Percentiles rank a stretch among this genome's conserved stretches.
Conservation (phyloP, 2,329 filamentous ascomycete species). For the Fusarium xylarioides region DNA sequence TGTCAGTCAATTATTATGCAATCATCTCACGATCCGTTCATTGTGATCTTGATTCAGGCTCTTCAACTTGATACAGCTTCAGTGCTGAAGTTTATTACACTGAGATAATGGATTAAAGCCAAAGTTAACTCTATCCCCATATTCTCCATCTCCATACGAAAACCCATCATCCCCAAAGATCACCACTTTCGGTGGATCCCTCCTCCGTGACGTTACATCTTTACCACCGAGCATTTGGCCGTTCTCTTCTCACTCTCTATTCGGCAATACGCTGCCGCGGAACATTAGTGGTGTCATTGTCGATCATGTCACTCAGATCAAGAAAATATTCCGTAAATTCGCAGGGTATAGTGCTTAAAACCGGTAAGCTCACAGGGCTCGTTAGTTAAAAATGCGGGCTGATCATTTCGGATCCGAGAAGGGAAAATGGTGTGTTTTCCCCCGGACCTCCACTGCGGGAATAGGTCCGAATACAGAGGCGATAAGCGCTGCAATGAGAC, state of each 20-base stretch:
- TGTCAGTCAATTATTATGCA: neutral
- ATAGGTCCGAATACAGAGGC: conserved; percentile 17
- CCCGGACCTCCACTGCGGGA: conserved; percentile 26
- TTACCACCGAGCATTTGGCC: conserved; percentile 19
- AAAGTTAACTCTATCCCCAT: conserved; percentile 5
- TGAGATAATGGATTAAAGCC: too few species aligned
- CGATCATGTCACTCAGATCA: neutral
- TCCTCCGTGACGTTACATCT: conserved; percentile 23
- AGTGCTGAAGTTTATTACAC: too few species aligned
- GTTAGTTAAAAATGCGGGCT: too few species aligned
- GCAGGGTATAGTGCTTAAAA: neutral
- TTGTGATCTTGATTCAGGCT: accelerated
- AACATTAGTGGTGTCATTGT: conserved; percentile 21
- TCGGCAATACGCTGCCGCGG: conserved; percentile 3
- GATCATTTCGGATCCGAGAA: conserved; percentile 13
- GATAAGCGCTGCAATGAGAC: conserved; percentile 29
- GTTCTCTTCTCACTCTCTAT: neutral
- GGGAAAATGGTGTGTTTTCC: conserved; percentile 6
- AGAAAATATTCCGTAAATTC: neutral
- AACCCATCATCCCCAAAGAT: neutral
- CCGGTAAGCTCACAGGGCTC: neutral
- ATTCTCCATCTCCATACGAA: neutral
- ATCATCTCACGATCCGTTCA: accelerated
- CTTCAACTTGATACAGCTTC: neutral
- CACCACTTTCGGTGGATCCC: neutral